Percentiles rank a stretch among this genome's conserved stretches.
phyloP scores from a whole-genome alignment of 805 yeast species.

The Candida nemodendra region DNA sequence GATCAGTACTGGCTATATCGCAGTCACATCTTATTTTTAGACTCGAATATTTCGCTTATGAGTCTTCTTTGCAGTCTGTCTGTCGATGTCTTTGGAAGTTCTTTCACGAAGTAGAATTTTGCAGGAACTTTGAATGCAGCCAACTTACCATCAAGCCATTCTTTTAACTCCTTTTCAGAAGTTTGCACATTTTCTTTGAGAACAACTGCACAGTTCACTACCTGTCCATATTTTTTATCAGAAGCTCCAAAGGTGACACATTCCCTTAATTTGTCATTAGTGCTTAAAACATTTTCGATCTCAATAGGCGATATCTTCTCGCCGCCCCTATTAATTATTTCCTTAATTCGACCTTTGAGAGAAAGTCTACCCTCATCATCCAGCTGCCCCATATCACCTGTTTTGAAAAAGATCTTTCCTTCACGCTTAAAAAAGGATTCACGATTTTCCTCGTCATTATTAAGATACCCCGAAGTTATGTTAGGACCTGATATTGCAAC shows the following conservation, averaged over 20 bases:
- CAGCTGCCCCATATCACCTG: constrained; percentile 73
- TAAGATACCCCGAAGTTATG: constrained; percentile 69
- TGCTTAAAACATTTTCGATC: constrained; percentile 58
- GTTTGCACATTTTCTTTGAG: constrained; percentile 40
- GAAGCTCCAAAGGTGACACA: constrained; percentile 71
- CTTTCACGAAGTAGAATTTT: constrained; percentile 54
- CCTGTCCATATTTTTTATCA: constrained; percentile 69
- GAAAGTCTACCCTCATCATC: constrained; percentile 58
- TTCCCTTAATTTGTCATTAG: constrained; percentile 61
- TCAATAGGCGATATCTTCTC: constrained; percentile 77
- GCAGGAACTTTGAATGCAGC: constrained; percentile 62
- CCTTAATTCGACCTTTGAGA: constrained; percentile 71
- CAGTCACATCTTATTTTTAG: constrained; percentile 34
- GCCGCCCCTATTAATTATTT: constrained; percentile 74
- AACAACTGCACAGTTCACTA: constrained; percentile 69
- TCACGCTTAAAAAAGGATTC: constrained; percentile 42
- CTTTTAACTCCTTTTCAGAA: constrained; percentile 43
- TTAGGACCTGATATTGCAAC: constrained; percentile 66
- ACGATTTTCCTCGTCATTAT: constrained; percentile 67
- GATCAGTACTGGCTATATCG: too few relatives aligned
- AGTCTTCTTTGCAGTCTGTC: constrained; percentile 73
- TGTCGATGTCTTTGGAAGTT: constrained; percentile 73
- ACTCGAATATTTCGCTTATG: constrained; percentile 51
- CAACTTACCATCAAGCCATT: constrained; percentile 44
- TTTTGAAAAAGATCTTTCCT: constrained; percentile 46